Conservation (phyloP, 1,139 yeast species). For the Meyerozyma athensensis region DNA sequence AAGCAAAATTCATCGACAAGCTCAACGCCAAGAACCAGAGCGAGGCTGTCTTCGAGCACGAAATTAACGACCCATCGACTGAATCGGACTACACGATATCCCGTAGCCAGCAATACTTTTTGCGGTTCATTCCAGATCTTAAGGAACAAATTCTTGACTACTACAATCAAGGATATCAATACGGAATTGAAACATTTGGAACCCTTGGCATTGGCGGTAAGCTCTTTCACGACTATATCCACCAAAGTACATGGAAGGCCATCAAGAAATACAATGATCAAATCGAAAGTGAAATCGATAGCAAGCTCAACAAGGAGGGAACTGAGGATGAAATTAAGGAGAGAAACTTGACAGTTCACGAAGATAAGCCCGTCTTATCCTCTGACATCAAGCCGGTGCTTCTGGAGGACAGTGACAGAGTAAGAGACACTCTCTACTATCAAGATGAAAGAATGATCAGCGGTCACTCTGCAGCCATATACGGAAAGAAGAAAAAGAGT, state of each 20-base stretch:
- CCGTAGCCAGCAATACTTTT: slow-evolving; percentile 32
- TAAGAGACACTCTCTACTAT: slow-evolving; percentile 13
- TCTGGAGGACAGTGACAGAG: background rate
- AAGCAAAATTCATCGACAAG: slow-evolving; percentile 42
- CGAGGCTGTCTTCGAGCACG: slow-evolving; percentile 29
- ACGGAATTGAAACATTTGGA: slow-evolving; percentile 25
- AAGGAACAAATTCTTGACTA: slow-evolving; percentile 26
- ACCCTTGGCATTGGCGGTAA: slow-evolving; percentile 35
- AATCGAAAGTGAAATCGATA: slow-evolving; percentile 37
- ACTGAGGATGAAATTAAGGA: slow-evolving; percentile 29
- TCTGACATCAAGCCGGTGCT: slow-evolving; percentile 11
- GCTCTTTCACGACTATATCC: slow-evolving; percentile 23
- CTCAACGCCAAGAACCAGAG: slow-evolving; percentile 21
- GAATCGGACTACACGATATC: slow-evolving; percentile 35
- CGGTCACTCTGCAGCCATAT: slow-evolving; percentile 20
- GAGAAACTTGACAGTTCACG: slow-evolving; percentile 24
- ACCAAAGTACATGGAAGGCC: slow-evolving; percentile 31
- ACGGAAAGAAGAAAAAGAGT: slow-evolving; percentile 37
- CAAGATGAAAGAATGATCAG: slow-evolving; percentile 28
- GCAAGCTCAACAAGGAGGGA: slow-evolving; percentile 23
- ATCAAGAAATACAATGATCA: slow-evolving; percentile 24
- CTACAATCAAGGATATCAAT: slow-evolving; percentile 21
- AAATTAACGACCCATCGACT: slow-evolving; percentile 35
- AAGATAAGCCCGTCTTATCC: no score
- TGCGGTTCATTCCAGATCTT: slow-evolving; percentile 39